Evolutionary conservation across 179 eudicot genomes (phyloP).

Genomic region (Vitellaria paradoxa): DNA sequence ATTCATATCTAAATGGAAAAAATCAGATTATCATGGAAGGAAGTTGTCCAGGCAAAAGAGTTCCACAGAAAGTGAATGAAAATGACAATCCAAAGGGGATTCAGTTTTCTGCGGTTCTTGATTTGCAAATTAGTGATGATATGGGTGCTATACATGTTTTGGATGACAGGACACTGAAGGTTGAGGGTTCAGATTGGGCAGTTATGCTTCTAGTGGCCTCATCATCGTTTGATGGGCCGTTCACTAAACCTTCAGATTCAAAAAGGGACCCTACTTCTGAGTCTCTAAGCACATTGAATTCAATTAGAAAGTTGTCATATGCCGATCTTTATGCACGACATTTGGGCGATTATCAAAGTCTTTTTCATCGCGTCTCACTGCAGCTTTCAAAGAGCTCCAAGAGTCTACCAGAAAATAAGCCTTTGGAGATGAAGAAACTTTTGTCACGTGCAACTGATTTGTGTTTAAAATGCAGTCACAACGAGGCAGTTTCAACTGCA

Average conservation of each 20-base stretch:
- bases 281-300: constrained; percentile 37
- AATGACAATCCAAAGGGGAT: constrained; percentile 55
- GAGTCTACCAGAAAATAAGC: background rate
- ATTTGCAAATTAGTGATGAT: constrained; percentile 53
- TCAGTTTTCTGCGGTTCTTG: constrained; percentile 56
- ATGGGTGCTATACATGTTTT: constrained; percentile 35
- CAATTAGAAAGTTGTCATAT: constrained; percentile 45
- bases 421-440: constrained; percentile 3
- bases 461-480: background rate
- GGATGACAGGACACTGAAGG: constrained; percentile 50
- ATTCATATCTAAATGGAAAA: constrained; percentile 38
- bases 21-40: constrained; percentile 78
- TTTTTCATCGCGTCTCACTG: constrained; percentile 73
- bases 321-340: constrained; percentile 62
- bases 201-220: constrained; percentile 61
- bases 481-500: constrained; percentile 38
- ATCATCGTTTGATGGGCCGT: constrained; percentile 76
- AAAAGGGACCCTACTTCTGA: constrained; percentile 53
- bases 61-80: constrained; percentile 31
- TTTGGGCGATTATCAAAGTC: constrained; percentile 71
- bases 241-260: constrained; percentile 62
- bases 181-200: constrained; percentile 66
- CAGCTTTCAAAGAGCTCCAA: constrained; percentile 54
- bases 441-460: background rate
- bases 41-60: constrained; percentile 59